Evolutionary conservation across 805 yeast genomes (phyloP).

Genomic region (Yamadazyma akitaensis): DNA sequence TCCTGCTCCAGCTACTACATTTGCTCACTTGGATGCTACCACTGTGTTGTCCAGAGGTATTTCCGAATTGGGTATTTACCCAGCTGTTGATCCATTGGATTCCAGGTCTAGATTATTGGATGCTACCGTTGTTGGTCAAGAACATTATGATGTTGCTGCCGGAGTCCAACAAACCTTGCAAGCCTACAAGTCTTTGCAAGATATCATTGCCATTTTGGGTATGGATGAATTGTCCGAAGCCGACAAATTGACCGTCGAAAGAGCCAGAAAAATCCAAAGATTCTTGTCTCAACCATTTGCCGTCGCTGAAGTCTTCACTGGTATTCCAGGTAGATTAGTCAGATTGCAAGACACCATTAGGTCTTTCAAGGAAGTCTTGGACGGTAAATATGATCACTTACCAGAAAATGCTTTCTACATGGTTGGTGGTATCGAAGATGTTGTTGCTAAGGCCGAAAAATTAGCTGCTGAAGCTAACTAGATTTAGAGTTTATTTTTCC

Average conservation of each 20-base stretch:
- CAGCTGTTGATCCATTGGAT: slow-evolving; percentile 99
- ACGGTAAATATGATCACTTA: slow-evolving; percentile 96
- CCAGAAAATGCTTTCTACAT: slow-evolving; percentile 99
- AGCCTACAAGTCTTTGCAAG: slow-evolving; percentile 99
- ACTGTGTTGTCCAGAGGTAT: slow-evolving; percentile 99
- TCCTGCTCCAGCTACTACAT: slow-evolving; percentile 99
- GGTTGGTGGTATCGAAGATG: slow-evolving; percentile 99
- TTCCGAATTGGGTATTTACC: slow-evolving; percentile 99
- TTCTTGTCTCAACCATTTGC: slow-evolving; percentile 99
- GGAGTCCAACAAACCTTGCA: slow-evolving; percentile 97
- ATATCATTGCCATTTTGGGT: slow-evolving; percentile 99
- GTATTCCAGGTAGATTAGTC: slow-evolving; percentile 97
- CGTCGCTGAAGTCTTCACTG: slow-evolving; percentile 99
- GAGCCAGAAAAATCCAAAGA: slow-evolving; percentile 99
- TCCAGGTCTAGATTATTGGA: slow-evolving; percentile 98
- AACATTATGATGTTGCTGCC: slow-evolving; percentile 95
- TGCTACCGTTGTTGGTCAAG: slow-evolving; percentile 96
- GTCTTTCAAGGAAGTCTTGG: slow-evolving; percentile 96
- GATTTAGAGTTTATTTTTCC: slow-evolving; percentile 6
- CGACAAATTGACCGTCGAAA: slow-evolving; percentile 98
- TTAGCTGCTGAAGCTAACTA: slow-evolving; percentile 79
- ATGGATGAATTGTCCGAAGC: slow-evolving; percentile 99
- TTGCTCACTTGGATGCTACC: slow-evolving; percentile 99
- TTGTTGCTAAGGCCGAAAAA: slow-evolving; percentile 97
- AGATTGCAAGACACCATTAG: slow-evolving; percentile 91